Conservation (phyloP, 169 alveolate species). For the Eimeria necatrix region DNA sequence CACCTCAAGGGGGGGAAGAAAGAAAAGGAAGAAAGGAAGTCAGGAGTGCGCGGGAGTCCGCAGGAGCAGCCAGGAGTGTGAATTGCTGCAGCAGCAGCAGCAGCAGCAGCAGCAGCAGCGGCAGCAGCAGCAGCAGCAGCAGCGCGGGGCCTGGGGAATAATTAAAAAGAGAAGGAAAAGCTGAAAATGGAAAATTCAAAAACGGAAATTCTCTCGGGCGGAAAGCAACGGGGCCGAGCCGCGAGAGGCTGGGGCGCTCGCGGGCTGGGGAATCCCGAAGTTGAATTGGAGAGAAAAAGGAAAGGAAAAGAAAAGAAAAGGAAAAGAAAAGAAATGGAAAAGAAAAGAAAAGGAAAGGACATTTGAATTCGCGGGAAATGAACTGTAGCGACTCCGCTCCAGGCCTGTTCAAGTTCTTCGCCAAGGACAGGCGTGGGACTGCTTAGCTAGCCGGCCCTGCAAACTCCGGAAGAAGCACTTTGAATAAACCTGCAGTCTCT, state of each 20-base stretch:
- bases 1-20: neutral
- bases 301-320: neutral
- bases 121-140: neutral
- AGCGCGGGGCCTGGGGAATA: neutral
- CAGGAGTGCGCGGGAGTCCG: neutral
- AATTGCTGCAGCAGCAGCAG: neutral
- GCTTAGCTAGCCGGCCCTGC: neutral
- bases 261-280: no score
- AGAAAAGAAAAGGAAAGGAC: neutral
- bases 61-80: no score
- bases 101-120: constrained; percentile 16
- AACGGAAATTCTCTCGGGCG: neutral
- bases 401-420: neutral
- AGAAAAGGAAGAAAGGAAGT: neutral
- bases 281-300: neutral
- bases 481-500: neutral
- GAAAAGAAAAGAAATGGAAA: neutral
- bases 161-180: neutral
- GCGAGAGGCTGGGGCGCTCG: no score
- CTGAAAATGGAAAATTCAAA: neutral
- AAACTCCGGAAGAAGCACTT: neutral
- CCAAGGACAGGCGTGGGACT: neutral
- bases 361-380: neutral
- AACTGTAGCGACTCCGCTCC: neutral
- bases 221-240: neutral